Evolutionary conservation across 495 filamentous ascomycete species (phyloP), one percentile per base, ranked within the genome.

Genomic region (Achaetomiella virescens): DNA sequence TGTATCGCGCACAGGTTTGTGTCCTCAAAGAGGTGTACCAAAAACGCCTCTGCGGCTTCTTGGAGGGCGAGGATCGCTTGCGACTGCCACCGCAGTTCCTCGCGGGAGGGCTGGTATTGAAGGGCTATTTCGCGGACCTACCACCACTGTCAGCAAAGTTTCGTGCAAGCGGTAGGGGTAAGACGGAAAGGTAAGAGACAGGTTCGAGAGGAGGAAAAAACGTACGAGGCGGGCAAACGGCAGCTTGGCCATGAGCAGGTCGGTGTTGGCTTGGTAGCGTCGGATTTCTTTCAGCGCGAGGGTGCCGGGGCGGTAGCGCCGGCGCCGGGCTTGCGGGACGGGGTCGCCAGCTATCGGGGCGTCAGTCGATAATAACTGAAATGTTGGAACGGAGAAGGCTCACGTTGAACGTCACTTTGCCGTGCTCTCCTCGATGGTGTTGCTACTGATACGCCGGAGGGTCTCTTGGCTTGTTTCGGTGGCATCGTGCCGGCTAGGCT

Each of bases 1-100:
- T 97, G 92, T 27, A 97, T 87, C 17, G 92, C 92, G 72, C 92
- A 93, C 25, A 97, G 79, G 72, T 97, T 96, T 20, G 90, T 88
- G 67, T 97, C 92, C 69, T 96, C 91, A 70, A 97, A 97, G 0
- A 97, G 70, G 72, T 95, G 90, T 15, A 97, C 88, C 17, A 97
- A 77, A 70, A 92, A 97, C 0, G 92, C 92, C 65, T 97, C 92
- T 2, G 89, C 79, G 3, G 91, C 87, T 75, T 97, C 92, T 62
- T 97, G 92, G 7, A 97, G 77, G 3, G 92, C 92, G 57, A 82
- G 78, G 55, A 97, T 89, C 3, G 92, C 92, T 64, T 91, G 88
- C 29, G 87, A 91, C 68, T 97, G 92, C 90, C 91, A 97, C 15
- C 91, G 83, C 60, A 93, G 76, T 6, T 73, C 73, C 45, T 88